phyloP scores from a whole-genome alignment of 1,284 basidiomycete species.

The Marasmius fiardii region DNA sequence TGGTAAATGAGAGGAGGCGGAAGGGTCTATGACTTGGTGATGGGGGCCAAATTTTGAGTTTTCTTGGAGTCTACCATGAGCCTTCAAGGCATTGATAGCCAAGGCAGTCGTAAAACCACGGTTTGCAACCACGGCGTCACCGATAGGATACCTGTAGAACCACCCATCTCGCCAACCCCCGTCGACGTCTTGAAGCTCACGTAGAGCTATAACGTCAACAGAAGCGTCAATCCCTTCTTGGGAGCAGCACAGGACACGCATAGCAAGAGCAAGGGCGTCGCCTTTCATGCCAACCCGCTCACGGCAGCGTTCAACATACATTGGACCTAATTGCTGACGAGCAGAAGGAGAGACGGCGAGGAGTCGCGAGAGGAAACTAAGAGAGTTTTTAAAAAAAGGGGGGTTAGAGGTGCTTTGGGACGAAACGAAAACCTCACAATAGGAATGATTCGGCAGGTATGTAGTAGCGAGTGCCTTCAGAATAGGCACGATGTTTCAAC shows the following conservation, averaged over 20 bases:
- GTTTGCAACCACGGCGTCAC: constrained; percentile 33
- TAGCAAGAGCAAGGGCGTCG: constrained; percentile 40
- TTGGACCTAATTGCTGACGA: constrained; percentile 30
- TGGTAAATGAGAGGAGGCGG: no score
- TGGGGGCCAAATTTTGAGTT: no score
- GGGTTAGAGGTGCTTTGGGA: no score
- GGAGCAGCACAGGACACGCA: constrained; percentile 31
- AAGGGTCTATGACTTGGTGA: no score
- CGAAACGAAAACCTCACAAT: not conserved
- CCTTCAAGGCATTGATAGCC: constrained; percentile 23
- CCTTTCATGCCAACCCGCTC: constrained; percentile 50
- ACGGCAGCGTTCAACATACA: constrained; percentile 40
- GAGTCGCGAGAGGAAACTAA: constrained; percentile 45
- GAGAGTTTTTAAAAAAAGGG: not conserved
- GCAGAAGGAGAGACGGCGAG: constrained; percentile 32
- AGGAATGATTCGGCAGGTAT: constrained; percentile 36
- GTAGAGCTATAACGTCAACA: constrained; percentile 27
- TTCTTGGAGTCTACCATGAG: no score
- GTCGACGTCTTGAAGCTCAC: constrained; percentile 33
- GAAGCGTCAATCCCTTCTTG: constrained; percentile 24
- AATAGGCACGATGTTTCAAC: constrained; percentile 48
- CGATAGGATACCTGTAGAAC: constrained; percentile 38
- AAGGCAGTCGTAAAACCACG: constrained; percentile 37
- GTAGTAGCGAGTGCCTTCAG: constrained; percentile 57
- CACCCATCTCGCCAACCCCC: constrained; percentile 36